Base-by-base conservation (phyloP, 495 filamentous ascomycete genomes). In the Daldinia grandis region DNA sequence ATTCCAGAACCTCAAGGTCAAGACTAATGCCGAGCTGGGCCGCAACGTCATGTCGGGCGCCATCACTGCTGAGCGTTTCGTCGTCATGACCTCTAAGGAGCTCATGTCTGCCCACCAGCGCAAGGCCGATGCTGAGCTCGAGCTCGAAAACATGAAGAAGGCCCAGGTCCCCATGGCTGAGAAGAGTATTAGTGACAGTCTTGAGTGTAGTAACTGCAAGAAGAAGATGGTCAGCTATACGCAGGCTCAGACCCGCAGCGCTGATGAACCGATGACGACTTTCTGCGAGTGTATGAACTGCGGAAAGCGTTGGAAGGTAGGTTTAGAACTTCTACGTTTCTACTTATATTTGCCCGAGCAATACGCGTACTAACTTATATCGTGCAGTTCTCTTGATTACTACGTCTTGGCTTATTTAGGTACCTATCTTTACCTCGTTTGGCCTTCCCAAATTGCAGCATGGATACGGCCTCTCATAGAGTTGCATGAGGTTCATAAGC, bases 151-250 rank as follows among this genome's bases (percentile, higher is more conserved):
- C 79, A 93, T 98, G 91, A 92, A 93, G 83, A 91, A 95, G 78
- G 91, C 95, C 0, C 92, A 97, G 87, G 93, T 96, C 24, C 92
- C 94, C 57, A 91, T 93, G 81, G 91, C 87, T 2, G 92, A 97
- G 78, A 93, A 91, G 80, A 92, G 88, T 75, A 93, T 97, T 79
- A 94, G 89, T 75, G 92, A 91, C 65, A 89, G 87, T 42, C 84
- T 98, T 68, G 90, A 91, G 80, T 99, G 95, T 80, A 87, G 93
- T 64, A 92, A 92, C 81, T 98, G 95, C 78, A 88, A 89, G 42
- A 87, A 97, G 85, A 93, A 92, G 83, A 95, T 92, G 84, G 95
- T 99, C 74, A 91, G 89, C 71, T 99, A 99, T 78, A 94, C 87
- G 33, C 95, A 98, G 81, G 95, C 96, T 28, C 96, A 98, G 83